Conservation (phyloP, 2,329 filamentous ascomycete species). For the Tolypocladium pustulatum region DNA sequence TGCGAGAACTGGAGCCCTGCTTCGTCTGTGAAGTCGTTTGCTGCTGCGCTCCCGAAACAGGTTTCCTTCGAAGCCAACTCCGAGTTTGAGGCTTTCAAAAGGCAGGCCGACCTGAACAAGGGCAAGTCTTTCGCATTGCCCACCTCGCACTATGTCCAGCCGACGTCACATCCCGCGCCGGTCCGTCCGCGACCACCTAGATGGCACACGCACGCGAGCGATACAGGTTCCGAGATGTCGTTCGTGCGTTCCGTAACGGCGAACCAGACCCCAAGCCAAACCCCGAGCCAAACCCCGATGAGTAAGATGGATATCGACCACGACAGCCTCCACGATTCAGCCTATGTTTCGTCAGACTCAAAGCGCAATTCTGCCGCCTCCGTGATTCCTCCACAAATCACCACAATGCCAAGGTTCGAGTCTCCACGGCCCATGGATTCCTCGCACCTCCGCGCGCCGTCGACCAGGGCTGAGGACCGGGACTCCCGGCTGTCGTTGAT, state of each 20-base stretch:
- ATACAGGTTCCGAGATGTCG: slow-evolving; percentile 25
- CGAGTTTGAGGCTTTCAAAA: slow-evolving; percentile 71
- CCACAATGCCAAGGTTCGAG: slow-evolving; percentile 32
- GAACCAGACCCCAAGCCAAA: slow-evolving; percentile 5
- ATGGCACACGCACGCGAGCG: slow-evolving; percentile 38
- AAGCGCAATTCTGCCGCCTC: slow-evolving; percentile 42
- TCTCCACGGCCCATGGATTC: slow-evolving; percentile 22
- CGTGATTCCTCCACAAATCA: slow-evolving; percentile 26
- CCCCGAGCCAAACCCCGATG: slow-evolving; percentile 7
- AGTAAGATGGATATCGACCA: slow-evolving; percentile 33
- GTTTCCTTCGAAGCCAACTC: slow-evolving; percentile 65
- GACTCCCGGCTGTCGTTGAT: slow-evolving; percentile 46
- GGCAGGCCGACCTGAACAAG: slow-evolving; percentile 57
- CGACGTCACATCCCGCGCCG: slow-evolving; percentile 16
- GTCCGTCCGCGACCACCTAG: slow-evolving; percentile 32
- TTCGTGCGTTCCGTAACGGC: slow-evolving; percentile 13
- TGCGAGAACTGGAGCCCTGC: slow-evolving; percentile 67
- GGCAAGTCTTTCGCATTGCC: slow-evolving; percentile 34
- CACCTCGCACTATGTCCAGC: slow-evolving; percentile 32
- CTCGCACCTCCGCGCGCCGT: slow-evolving; percentile 11
- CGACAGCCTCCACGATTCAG: slow-evolving; percentile 39
- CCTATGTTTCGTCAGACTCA: slow-evolving; percentile 43
- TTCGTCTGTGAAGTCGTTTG: slow-evolving; percentile 60
- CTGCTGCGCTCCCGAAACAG: slow-evolving; percentile 55
- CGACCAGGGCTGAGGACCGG: slow-evolving; percentile 36